Evolutionary conservation across 352 stramenopile genomes (phyloP).

Genomic region (Blastocystis sp.): DNA sequence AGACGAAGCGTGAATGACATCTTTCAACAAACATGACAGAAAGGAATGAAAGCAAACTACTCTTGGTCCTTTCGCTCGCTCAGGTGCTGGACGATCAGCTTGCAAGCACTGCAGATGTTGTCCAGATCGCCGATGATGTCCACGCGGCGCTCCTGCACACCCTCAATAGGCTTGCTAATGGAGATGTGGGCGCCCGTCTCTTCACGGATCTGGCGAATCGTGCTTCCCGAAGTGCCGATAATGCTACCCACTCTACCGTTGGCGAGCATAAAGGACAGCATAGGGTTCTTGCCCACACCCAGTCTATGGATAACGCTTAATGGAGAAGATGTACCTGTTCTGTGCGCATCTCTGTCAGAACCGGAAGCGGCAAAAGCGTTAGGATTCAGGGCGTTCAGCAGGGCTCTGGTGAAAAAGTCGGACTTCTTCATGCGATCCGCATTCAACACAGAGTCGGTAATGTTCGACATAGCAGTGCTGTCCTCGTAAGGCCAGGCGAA

Average conservation of each 20-base stretch:
- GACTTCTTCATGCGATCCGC: too few relatives aligned
- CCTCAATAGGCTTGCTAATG: background rate
- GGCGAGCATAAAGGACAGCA: slow-evolving; percentile 31
- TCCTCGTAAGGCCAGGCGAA: slow-evolving; percentile 1
- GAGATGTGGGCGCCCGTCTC: slow-evolving; percentile 1
- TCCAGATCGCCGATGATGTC: background rate
- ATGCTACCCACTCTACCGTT: slow-evolving; percentile 40
- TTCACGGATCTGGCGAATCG: slow-evolving; percentile 36
- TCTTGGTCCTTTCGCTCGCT: background rate
- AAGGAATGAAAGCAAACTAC: slow-evolving; percentile 12
- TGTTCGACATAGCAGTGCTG: background rate
- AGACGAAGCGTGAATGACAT: slow-evolving; percentile 28
- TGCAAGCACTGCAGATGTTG: slow-evolving; percentile 19
- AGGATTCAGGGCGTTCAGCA: too few relatives aligned
- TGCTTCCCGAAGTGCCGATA: slow-evolving; percentile 12
- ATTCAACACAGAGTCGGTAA: background rate
- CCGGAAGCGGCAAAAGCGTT: too few relatives aligned
- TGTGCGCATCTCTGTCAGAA: too few relatives aligned
- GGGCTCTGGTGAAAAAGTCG: too few relatives aligned
- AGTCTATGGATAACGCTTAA: too few relatives aligned
- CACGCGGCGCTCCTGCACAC: slow-evolving; percentile 31
- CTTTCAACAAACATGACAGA: slow-evolving; percentile 63
- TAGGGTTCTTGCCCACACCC: background rate
- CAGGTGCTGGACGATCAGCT: slow-evolving; percentile 22
- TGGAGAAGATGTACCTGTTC: too few relatives aligned